Evolutionary conservation across 768 basidiomycete species (phyloP).

Genomic region (Suillus paluster): DNA sequence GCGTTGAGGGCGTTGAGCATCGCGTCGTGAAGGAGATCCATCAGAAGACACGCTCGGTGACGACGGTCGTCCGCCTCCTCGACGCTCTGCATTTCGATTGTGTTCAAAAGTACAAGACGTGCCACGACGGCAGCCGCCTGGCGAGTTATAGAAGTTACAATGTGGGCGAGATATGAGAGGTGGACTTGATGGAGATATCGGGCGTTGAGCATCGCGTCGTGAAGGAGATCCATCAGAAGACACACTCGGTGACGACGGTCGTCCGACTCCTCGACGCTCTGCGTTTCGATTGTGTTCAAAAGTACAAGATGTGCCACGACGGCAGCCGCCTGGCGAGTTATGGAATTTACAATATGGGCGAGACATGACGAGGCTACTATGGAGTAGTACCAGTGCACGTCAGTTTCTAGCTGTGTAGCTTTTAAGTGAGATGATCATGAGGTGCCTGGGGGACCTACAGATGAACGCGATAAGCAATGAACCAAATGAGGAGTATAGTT

Average conservation of each 20-base stretch:
- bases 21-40: slow-evolving; percentile 6
- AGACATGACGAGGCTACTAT: slow-evolving; percentile 1
- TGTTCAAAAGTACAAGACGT: slow-evolving; percentile 33
- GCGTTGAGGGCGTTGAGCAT: slow-evolving; percentile 19
- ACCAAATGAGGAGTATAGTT: neutral
- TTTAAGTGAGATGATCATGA: slow-evolving; percentile 7
- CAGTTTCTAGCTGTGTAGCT: neutral
- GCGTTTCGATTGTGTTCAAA: slow-evolving; percentile 5
- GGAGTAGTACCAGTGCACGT: neutral
- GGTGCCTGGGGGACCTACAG: slow-evolving; percentile 7
- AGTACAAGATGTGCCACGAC: slow-evolving; percentile 44
- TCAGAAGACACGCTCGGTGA: slow-evolving; percentile 14
- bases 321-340: slow-evolving; percentile 50
- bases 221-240: slow-evolving; percentile 13
- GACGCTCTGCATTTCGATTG: neutral
- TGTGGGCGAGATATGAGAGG: slow-evolving; percentile 26
- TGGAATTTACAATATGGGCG: slow-evolving; percentile 45
- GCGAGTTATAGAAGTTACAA: slow-evolving; percentile 47
- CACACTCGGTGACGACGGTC: slow-evolving; percentile 8
- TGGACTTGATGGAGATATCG: neutral
- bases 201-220: slow-evolving; percentile 24
- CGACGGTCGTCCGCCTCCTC: slow-evolving; percentile 20
- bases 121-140: slow-evolving; percentile 53
- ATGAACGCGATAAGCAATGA: neutral
- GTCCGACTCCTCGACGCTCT: slow-evolving; percentile 14